Conservation (phyloP, 768 basidiomycete species). For the Chiua virens region DNA sequence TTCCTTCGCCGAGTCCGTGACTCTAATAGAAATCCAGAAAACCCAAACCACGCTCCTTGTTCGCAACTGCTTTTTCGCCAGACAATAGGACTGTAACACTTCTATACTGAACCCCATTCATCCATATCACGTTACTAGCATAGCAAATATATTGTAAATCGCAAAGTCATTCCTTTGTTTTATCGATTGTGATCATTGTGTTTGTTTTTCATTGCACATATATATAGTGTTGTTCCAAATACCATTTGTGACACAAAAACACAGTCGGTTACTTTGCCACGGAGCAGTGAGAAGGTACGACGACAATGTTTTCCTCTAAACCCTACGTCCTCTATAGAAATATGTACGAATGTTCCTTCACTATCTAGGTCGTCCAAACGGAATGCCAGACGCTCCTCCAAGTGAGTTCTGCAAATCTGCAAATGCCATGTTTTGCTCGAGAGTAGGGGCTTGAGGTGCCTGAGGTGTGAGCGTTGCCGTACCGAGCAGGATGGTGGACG, state of each 20-base stretch:
- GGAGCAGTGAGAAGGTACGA: background rate
- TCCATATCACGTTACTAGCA: slow-evolving; percentile 23
- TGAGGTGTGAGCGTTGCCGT: slow-evolving; percentile 40
- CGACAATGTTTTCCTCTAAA: background rate
- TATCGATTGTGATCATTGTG: slow-evolving; percentile 6
- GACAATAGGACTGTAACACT: slow-evolving; percentile 29
- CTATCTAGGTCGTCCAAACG: slow-evolving; percentile 9
- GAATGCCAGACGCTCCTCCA: slow-evolving; percentile 27
- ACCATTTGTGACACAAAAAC: slow-evolving; percentile 12
- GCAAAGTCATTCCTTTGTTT: slow-evolving; percentile 30
- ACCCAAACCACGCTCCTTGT: slow-evolving; percentile 24
- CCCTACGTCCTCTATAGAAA: slow-evolving; percentile 1
- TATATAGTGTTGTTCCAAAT: slow-evolving; percentile 12
- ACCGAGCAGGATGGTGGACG: slow-evolving; percentile 39
- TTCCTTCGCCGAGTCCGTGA: slow-evolving; percentile 24
- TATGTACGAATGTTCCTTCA: background rate
- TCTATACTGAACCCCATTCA: slow-evolving; percentile 16
- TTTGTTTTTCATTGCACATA: slow-evolving; percentile 27
- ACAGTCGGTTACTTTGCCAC: slow-evolving; percentile 6
- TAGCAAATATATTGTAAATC: slow-evolving; percentile 27
- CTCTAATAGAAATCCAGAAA: slow-evolving; percentile 23
- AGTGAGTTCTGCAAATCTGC: slow-evolving; percentile 60
- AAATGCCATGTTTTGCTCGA: slow-evolving; percentile 86
- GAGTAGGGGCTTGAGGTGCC: slow-evolving; percentile 57
- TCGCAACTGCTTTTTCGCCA: slow-evolving; percentile 12